These are phyloP conservation scores for Rubroboletus satanas DNA, from an alignment of 768 basidiomycete genomes.

Conservation along the genomic window DNA sequence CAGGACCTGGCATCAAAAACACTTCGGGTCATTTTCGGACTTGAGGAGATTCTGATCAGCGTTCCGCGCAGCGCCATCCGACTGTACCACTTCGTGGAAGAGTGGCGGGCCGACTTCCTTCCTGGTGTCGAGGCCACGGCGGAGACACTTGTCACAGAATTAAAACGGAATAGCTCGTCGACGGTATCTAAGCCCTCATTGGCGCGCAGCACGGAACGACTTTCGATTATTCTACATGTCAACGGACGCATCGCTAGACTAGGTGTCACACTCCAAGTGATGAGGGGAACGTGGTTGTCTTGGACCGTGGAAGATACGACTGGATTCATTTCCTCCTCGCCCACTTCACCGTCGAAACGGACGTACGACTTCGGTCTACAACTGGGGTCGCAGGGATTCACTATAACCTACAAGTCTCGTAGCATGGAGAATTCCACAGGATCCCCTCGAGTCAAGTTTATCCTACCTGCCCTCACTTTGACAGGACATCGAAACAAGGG, in stretches of 20 bases:
- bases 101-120: constrained; percentile 79
- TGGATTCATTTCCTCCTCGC: constrained; percentile 43
- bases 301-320: constrained; percentile 59
- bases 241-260: constrained; percentile 50
- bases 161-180: constrained; percentile 42
- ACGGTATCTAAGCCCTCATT: constrained; percentile 31
- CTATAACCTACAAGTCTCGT: constrained; percentile 49
- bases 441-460: constrained; percentile 54
- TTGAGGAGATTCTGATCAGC: constrained; percentile 47
- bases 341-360: constrained; percentile 29
- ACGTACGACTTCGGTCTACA: constrained; percentile 59
- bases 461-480: constrained; percentile 61
- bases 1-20: constrained; percentile 41
- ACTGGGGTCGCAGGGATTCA: constrained; percentile 56
- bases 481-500: constrained; percentile 53
- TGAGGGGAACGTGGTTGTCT: constrained; percentile 85
- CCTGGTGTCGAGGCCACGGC: constrained; percentile 69
- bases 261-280: constrained; percentile 69
- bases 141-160: constrained; percentile 61
- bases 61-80: constrained; percentile 81
- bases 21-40: constrained; percentile 42
- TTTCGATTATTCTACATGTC: constrained; percentile 39
- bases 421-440: constrained; percentile 32
- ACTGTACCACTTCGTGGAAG: constrained; percentile 72
- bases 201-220: constrained; percentile 9